Percentiles rank a stretch among this genome's conserved stretches.
phyloP scores from a whole-genome alignment of 257 asterid species.

The Capsicum chinense region DNA sequence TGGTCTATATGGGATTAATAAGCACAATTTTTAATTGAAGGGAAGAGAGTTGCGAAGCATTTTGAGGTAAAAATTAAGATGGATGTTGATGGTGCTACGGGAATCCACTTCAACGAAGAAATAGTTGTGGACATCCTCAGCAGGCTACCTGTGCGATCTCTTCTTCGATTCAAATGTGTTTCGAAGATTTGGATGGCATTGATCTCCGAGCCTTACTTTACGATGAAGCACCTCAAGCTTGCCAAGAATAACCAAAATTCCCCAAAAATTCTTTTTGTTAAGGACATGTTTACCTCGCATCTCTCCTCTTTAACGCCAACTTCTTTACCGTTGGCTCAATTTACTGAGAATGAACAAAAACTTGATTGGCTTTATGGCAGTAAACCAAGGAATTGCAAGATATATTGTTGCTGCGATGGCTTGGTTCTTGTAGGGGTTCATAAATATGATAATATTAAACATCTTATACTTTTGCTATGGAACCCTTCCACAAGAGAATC shows the following conservation, averaged over 20 bases:
- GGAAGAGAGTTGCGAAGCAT: background rate
- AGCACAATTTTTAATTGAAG: background rate
- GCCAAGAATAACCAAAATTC: background rate
- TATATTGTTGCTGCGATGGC: background rate
- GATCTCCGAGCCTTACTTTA: background rate
- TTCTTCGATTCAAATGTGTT: constrained; percentile 38
- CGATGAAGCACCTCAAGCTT: background rate
- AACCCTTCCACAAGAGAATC: background rate
- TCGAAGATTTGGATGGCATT: background rate
- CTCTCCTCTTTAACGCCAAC: background rate
- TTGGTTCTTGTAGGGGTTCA: background rate
- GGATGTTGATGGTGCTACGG: background rate
- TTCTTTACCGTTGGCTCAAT: background rate
- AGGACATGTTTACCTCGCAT: background rate
- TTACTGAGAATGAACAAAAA: background rate
- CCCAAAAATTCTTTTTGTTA: background rate
- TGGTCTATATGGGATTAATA: background rate
- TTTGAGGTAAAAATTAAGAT: background rate
- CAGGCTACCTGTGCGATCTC: constrained; percentile 32
- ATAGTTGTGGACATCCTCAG: constrained; percentile 31
- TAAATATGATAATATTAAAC: background rate
- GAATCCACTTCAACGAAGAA: background rate
- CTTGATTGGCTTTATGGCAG: background rate
- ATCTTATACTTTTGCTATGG: background rate
- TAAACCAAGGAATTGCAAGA: background rate